A percentile compares a stretch with the other conserved stretches of the same genome.
These are phyloP conservation scores for Hypoxylon trugodes DNA, from an alignment of 495 filamentous ascomycete species.

Conservation along the genomic window DNA sequence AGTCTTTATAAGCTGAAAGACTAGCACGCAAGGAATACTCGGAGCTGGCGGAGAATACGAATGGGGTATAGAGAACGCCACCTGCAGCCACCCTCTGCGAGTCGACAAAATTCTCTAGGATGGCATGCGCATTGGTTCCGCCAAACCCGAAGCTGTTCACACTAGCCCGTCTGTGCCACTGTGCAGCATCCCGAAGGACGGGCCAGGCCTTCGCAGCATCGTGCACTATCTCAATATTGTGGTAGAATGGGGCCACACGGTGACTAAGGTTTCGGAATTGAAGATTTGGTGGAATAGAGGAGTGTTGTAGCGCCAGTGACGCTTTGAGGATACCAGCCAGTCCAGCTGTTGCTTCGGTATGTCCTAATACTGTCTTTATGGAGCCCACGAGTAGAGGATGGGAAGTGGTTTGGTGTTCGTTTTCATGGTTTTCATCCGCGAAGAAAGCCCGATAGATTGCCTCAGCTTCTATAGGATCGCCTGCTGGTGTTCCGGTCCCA, in stretches of 20 bases:
- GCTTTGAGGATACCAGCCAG: conserved; percentile 62
- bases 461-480: conserved; percentile 57
- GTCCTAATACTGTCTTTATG: conserved; percentile 63
- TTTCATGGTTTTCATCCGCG: conserved; percentile 22
- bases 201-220: conserved; percentile 44
- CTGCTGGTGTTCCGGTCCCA: conserved; percentile 62
- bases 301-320: conserved; percentile 53
- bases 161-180: conserved; percentile 29
- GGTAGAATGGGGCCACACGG: conserved; percentile 36
- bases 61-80: background rate
- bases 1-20: too few relatives aligned
- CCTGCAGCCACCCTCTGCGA: background rate
- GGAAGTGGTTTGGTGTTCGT: too few relatives aligned
- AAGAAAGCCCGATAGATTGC: conserved; percentile 54
- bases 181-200: background rate
- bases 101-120: conserved; percentile 47
- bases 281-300: conserved; percentile 51
- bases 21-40: too few relatives aligned
- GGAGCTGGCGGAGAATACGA: conserved; percentile 18
- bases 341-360: conserved; percentile 60
- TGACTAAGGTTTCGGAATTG: conserved; percentile 58
- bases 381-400: conserved; percentile 52
- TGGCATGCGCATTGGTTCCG: conserved; percentile 59
- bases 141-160: conserved; percentile 57
- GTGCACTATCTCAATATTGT: conserved; percentile 45